Percentiles rank a stretch among this genome's conserved stretches.
Conservation (phyloP, 352 stramenopile species). For the Globisporangium nodosum region DNA sequence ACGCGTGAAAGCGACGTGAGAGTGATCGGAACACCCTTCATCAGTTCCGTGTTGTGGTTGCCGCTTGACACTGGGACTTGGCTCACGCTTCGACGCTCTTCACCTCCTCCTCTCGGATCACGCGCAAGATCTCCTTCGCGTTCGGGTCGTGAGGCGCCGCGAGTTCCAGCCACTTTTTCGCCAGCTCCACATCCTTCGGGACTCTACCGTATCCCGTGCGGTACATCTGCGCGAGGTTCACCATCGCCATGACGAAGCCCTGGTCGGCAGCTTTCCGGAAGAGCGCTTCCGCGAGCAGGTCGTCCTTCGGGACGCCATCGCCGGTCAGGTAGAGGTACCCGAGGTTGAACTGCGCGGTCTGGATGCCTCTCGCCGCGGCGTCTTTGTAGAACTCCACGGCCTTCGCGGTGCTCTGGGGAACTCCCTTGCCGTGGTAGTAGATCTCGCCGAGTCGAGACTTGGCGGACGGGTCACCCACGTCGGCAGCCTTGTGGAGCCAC, state of each 20-base stretch:
- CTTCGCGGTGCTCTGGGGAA: conserved; percentile 41
- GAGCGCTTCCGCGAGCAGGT: conserved; percentile 59
- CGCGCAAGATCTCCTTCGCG: conserved; percentile 66
- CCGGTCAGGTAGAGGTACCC: conserved; percentile 67
- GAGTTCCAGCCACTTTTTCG: conserved; percentile 71
- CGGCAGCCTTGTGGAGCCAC: conserved; percentile 71
- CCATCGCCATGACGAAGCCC: conserved; percentile 84
- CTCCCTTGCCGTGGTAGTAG: conserved; percentile 59
- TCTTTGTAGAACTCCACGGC: conserved; percentile 70
- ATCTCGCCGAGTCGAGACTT: conserved; percentile 71
- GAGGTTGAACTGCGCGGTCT: conserved; percentile 76
- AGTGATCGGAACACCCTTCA: not conserved
- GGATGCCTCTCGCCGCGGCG: conserved; percentile 46
- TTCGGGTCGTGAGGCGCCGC: conserved; percentile 69
- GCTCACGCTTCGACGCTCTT: not conserved
- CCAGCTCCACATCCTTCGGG: conserved; percentile 50
- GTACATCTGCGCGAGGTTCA: conserved; percentile 86
- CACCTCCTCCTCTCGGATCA: conserved; percentile 18
- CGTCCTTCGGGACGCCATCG: conserved; percentile 48
- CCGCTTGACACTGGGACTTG: not conserved
- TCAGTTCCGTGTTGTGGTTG: not conserved
- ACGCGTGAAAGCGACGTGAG: conserved; percentile 3
- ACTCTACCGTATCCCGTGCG: conserved; percentile 60
- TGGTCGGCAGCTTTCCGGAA: conserved; percentile 73
- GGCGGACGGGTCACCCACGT: conserved; percentile 64